Evolutionary conservation across 192 early-diverging fungal genomes (phyloP).

Genomic region (Geranomyces variabilis): DNA sequence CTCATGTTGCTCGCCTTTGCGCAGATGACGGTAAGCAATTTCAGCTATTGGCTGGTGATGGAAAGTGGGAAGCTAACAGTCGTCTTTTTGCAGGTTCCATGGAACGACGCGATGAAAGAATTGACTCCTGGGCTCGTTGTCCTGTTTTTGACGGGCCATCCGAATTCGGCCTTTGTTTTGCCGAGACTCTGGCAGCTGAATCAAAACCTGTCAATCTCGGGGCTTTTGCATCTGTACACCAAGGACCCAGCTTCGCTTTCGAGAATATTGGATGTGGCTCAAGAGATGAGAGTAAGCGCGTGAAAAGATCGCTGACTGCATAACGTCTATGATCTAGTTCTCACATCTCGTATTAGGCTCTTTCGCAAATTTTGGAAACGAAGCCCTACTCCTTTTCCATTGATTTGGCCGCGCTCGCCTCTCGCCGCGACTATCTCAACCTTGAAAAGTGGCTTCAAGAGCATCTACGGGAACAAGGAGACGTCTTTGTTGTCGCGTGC

Average conservation of each 20-base stretch:
- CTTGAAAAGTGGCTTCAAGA: slow-evolving; percentile 86
- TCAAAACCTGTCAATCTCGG: slow-evolving; percentile 59
- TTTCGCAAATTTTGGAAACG: slow-evolving; percentile 70
- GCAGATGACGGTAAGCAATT: slow-evolving; percentile 57
- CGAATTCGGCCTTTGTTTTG: slow-evolving; percentile 67
- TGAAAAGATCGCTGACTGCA: too few species aligned
- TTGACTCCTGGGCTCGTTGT: slow-evolving; percentile 61
- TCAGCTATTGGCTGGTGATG: not conserved
- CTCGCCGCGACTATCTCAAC: slow-evolving; percentile 75
- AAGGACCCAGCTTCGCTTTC: slow-evolving; percentile 66
- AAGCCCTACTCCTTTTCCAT: slow-evolving; percentile 73
- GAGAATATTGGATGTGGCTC: slow-evolving; percentile 75
- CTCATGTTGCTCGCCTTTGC: slow-evolving; percentile 73
- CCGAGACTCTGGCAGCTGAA: slow-evolving; percentile 73
- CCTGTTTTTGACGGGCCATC: slow-evolving; percentile 68
- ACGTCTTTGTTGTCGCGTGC: slow-evolving; percentile 69
- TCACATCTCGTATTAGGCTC: slow-evolving; percentile 49
- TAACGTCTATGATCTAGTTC: not conserved
- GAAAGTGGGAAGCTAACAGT: not conserved
- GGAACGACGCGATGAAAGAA: slow-evolving; percentile 57
- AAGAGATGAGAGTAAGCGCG: slow-evolving; percentile 72
- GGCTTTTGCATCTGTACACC: slow-evolving; percentile 71
- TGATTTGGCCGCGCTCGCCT: slow-evolving; percentile 79
- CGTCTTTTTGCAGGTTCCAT: slow-evolving; percentile 39
- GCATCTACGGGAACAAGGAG: slow-evolving; percentile 64